Evolutionary conservation across 2,329 filamentous ascomycete species (phyloP).

Genomic region (Dactylellina sp.): DNA sequence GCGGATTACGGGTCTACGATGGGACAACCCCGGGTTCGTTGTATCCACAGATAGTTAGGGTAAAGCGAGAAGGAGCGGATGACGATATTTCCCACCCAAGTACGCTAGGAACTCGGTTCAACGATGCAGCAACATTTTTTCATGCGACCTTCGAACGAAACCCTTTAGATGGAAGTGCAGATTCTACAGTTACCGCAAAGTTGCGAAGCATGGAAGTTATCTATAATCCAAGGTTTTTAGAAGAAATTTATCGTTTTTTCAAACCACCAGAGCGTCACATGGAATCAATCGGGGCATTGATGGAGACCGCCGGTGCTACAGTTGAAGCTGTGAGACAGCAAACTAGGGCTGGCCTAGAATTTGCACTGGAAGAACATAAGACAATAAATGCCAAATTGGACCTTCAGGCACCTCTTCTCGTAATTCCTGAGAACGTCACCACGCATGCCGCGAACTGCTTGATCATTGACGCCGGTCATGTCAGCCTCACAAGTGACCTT

Average conservation of each 20-base stretch:
- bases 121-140: slow-evolving; percentile 75
- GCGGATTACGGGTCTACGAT: slow-evolving; percentile 92
- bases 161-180: slow-evolving; percentile 89
- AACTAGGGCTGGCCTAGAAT: slow-evolving; percentile 93
- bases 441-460: slow-evolving; percentile 83
- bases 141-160: slow-evolving; percentile 93
- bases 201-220: slow-evolving; percentile 96
- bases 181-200: slow-evolving; percentile 89
- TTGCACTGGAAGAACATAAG: slow-evolving; percentile 96
- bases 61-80: slow-evolving; percentile 77
- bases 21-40: slow-evolving; percentile 91
- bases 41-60: slow-evolving; percentile 93
- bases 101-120: slow-evolving; percentile 27
- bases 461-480: slow-evolving; percentile 95
- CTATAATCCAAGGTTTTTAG: slow-evolving; percentile 93
- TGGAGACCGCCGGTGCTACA: slow-evolving; percentile 95
- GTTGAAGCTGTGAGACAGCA: slow-evolving; percentile 95
- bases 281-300: slow-evolving; percentile 95
- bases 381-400: slow-evolving; percentile 97
- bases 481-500: slow-evolving; percentile 91
- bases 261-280: slow-evolving; percentile 95
- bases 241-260: slow-evolving; percentile 94
- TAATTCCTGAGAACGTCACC: slow-evolving; percentile 92
- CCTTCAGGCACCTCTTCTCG: slow-evolving; percentile 93
- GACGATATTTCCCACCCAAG: slow-evolving; percentile 66